Percentiles rank a stretch among this genome's conserved stretches.
phyloP scores from a whole-genome alignment of 1,139 yeast genomes.

The Sugiyamaella japonica region DNA sequence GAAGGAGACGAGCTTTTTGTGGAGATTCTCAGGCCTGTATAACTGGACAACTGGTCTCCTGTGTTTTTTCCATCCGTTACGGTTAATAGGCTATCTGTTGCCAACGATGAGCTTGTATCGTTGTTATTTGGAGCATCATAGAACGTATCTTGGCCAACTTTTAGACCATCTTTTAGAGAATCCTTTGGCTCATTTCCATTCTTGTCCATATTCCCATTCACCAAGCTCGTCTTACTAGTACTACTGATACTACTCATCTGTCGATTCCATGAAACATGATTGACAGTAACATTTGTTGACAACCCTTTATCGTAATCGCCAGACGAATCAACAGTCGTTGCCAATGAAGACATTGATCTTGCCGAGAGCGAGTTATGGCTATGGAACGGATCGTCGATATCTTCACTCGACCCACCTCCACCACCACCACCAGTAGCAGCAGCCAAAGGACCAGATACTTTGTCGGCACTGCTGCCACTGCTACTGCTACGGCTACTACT shows the following conservation, averaged over 20 bases:
- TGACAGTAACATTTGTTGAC: constrained; percentile 1
- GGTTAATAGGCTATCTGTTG: constrained; percentile 9
- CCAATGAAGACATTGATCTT: constrained; percentile 31
- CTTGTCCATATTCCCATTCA: constrained; percentile 2
- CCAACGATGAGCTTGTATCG: constrained; percentile 2
- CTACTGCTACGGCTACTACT: not conserved
- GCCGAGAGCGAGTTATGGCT: constrained; percentile 24
- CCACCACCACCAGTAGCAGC: constrained; percentile 7
- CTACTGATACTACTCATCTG: constrained; percentile 5
- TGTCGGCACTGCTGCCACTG: not conserved
- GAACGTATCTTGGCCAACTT: constrained; percentile 9
- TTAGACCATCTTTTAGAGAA: constrained; percentile 5
- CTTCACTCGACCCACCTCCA: constrained; percentile 16
- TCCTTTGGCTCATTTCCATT: not conserved
- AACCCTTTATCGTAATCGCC: constrained; percentile 8
- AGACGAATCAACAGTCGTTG: constrained; percentile 29
- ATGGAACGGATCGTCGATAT: constrained; percentile 18
- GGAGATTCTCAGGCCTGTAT: constrained; percentile 7
- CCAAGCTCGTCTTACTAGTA: constrained; percentile 1
- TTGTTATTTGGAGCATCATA: constrained; percentile 11
- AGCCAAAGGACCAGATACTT: not conserved
- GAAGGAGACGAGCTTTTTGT: constrained; percentile 2
- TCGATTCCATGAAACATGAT: not conserved
- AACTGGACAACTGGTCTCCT: not conserved
- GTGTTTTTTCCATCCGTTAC: constrained; percentile 4